Base-by-base conservation (phyloP, 2,329 filamentous ascomycete genomes). In the Monosporascus ibericus region DNA sequence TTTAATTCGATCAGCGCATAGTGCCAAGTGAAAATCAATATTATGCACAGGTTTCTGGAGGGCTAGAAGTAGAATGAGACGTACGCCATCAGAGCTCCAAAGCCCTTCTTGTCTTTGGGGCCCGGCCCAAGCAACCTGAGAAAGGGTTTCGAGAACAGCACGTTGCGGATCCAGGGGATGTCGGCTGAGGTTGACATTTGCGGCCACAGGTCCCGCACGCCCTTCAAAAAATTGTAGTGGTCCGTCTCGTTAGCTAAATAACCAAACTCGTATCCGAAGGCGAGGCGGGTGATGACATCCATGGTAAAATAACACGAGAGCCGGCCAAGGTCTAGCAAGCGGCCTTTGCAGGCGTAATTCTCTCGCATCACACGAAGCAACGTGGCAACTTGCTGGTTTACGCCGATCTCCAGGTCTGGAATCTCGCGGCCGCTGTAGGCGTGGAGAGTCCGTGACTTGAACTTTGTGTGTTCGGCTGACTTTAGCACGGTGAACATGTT, bases 401-500 rank as follows among this genome's bases (percentile, higher is more conserved):
- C 71, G 25, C 70, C 70, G 2, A 60, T 53, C 58, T 63, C 62
- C 18, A 65, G 37, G 27, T 53, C 52, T 1, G 59, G 57, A 42
- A 55, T 52, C 47, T 63, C 62, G n/a, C 53, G 55, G 9, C 63
- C 63, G 6, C 54, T 55, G 51, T 65, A 64, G 3, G 57, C 59
- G 39, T 47, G 49, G 1, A 56, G 39, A 15, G 78, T 68, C 57
- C 76, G 75, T 18, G 73, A 68, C 51, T 71, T 69, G 37, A 74
- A 54, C 49, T 63, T 61, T 20, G 67, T 66, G 57, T 80, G 78
- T 44, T 62, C 63, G 25, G 65, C 65, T 37, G 72, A 71, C 53
- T 80, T 70, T 40, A 70, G 67, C 24, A 73, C 67, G 22, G 71
- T 78, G 58, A 82, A 72, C 52, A 84, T 70, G 53, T 78, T 81